Percentiles rank a stretch among this genome's conserved stretches.
Conservation (phyloP, 805 yeast species). For the Candida patagonica region DNA sequence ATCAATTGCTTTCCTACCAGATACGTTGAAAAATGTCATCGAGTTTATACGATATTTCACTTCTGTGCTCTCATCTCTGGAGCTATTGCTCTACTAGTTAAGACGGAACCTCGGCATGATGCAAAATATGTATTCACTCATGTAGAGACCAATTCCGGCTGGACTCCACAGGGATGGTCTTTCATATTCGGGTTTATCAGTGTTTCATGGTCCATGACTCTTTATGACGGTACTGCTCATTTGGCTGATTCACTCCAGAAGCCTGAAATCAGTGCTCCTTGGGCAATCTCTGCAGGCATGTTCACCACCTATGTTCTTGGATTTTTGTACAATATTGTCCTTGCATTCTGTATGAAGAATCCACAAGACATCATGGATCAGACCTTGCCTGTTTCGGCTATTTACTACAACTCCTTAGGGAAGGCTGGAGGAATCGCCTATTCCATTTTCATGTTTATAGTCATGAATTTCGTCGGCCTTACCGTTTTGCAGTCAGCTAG, state of each 20-base stretch:
- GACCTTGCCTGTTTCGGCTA: slow-evolving; percentile 66
- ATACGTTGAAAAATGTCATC: slow-evolving; percentile 14
- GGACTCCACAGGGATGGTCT: slow-evolving; percentile 65
- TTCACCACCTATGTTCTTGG: slow-evolving; percentile 60
- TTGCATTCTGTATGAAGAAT: slow-evolving; percentile 65
- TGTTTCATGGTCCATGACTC: slow-evolving; percentile 70
- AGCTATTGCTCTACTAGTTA: slow-evolving; percentile 16
- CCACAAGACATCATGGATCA: slow-evolving; percentile 54
- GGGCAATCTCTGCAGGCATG: slow-evolving; percentile 61
- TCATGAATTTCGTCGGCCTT: slow-evolving; percentile 56
- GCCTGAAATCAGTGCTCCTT: slow-evolving; percentile 68
- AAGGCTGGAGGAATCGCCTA: slow-evolving; percentile 16
- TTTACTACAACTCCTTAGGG: slow-evolving; percentile 45
- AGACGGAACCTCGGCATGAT: slow-evolving; percentile 15
- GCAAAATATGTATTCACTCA: slow-evolving; percentile 27
- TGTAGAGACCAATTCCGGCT: slow-evolving; percentile 26
- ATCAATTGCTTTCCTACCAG: slow-evolving; percentile 16
- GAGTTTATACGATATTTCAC: slow-evolving; percentile 16
- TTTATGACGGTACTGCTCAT: slow-evolving; percentile 74
- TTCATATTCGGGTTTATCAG: slow-evolving; percentile 72
- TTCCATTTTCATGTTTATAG: slow-evolving; percentile 51
- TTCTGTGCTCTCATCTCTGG: slow-evolving; percentile 13
- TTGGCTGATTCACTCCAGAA: slow-evolving; percentile 72
- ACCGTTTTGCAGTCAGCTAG: slow-evolving; percentile 77
- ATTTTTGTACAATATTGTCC: slow-evolving; percentile 59